Evolutionary conservation across 1,139 yeast genomes (phyloP).

Genomic region (Lodderomyces pseudojiufengensis): DNA sequence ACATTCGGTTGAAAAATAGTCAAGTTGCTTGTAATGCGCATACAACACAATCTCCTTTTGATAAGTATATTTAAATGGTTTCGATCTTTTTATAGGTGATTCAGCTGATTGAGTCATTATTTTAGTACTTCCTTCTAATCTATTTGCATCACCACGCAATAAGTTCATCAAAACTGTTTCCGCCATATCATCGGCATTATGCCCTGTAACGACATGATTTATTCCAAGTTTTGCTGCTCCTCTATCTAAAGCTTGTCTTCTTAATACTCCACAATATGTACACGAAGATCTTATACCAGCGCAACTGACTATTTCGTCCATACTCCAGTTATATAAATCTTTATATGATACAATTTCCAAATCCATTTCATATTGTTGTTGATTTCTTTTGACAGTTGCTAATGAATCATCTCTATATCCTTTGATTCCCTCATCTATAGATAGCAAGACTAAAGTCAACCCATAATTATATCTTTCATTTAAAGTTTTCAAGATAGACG

Average conservation of each 20-base stretch:
- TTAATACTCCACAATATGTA: conserved; percentile 95
- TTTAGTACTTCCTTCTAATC: conserved; percentile 86
- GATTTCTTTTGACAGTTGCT: conserved; percentile 94
- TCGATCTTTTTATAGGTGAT: conserved; percentile 82
- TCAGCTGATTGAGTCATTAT: conserved; percentile 79
- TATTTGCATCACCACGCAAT: conserved; percentile 91
- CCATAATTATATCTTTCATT: conserved; percentile 90
- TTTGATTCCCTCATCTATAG: conserved; percentile 95
- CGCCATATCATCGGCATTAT: conserved; percentile 99
- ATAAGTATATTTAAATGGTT: conserved; percentile 93
- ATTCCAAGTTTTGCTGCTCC: conserved; percentile 91
- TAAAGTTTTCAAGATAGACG: conserved; percentile 78
- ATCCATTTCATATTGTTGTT: conserved; percentile 82
- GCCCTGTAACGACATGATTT: conserved; percentile 94
- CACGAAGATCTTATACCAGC: conserved; percentile 94
- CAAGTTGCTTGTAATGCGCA: conserved; percentile 93
- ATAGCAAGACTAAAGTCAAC: conserved; percentile 70
- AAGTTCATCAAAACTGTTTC: conserved; percentile 96
- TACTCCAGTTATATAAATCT: conserved; percentile 91
- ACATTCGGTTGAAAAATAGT: conserved; percentile 96
- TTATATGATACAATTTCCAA: conserved; percentile 85
- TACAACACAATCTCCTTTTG: conserved; percentile 96
- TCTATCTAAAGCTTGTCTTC: conserved; percentile 94
- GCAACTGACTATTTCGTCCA: conserved; percentile 96
- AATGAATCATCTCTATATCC: conserved; percentile 97